These are phyloP conservation scores for Alternaria incomplexa DNA, from an alignment of 2,329 filamentous ascomycete genomes.

Conservation along the genomic window DNA sequence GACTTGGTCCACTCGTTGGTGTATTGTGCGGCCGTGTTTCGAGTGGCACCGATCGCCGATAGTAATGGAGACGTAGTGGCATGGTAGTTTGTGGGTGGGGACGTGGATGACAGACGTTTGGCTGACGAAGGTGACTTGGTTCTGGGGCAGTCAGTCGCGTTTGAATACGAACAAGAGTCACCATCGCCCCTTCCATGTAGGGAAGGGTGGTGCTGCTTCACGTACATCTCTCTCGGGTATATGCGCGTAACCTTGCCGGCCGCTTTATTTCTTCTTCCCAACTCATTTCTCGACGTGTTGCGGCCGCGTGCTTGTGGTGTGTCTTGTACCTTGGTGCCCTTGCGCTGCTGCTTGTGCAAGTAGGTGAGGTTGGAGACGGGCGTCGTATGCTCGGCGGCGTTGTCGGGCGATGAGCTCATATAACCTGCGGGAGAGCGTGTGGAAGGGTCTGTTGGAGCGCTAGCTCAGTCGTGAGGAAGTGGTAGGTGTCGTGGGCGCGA, in stretches of 20 bases:
- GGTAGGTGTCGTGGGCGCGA: background rate
- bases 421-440: constrained; percentile 32
- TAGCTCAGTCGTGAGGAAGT: constrained; percentile 10
- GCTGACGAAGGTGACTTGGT: constrained; percentile 46
- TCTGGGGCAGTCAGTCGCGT: constrained; percentile 31
- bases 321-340: constrained; percentile 43
- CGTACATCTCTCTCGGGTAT: constrained; percentile 50
- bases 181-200: background rate
- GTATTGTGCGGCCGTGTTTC: constrained; percentile 45
- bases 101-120: constrained; percentile 44
- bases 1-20: constrained; percentile 57
- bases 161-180: constrained; percentile 4
- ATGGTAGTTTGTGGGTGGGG: constrained; percentile 43
- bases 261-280: constrained; percentile 50
- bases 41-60: constrained; percentile 48
- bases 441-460: constrained; percentile 12
- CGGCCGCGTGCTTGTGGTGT: constrained; percentile 43
- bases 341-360: constrained; percentile 46
- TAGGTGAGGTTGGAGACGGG: constrained; percentile 44
- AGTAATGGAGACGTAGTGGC: constrained; percentile 48
- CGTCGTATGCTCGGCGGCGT: constrained; percentile 35
- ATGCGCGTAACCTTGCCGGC: constrained; percentile 48
- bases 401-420: constrained; percentile 49
- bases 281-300: constrained; percentile 49
- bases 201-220: background rate